Evolutionary conservation across 1,139 yeast species (phyloP).

Genomic region (Candida smagusa): DNA sequence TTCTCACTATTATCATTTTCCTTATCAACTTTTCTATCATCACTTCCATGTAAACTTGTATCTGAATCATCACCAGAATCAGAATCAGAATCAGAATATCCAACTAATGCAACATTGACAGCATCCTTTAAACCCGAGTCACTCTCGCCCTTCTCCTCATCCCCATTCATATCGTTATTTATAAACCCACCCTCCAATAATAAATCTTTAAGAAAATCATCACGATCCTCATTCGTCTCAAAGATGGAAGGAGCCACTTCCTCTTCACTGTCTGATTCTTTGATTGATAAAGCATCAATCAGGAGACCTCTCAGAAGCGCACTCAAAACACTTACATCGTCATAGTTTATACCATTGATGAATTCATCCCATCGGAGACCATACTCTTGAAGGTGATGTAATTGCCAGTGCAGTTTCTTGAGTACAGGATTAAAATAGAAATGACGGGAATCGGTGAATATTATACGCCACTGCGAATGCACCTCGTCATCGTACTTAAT

Average conservation of each 20-base stretch:
- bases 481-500: slow-evolving; percentile 2
- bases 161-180: background rate
- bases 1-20: slow-evolving; percentile 5
- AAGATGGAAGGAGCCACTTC: slow-evolving; percentile 6
- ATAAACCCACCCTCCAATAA: slow-evolving; percentile 7
- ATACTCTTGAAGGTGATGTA: slow-evolving; percentile 20
- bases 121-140: background rate
- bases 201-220: slow-evolving; percentile 14
- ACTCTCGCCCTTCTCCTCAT: background rate
- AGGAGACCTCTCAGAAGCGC: slow-evolving; percentile 4
- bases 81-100: background rate
- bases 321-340: slow-evolving; percentile 17
- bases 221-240: slow-evolving; percentile 8
- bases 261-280: slow-evolving; percentile 4
- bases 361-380: slow-evolving; percentile 16
- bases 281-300: background rate
- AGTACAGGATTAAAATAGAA: slow-evolving; percentile 27
- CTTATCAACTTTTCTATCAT: background rate
- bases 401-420: slow-evolving; percentile 32
- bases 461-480: slow-evolving; percentile 25
- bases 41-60: background rate
- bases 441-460: slow-evolving; percentile 30
- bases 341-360: slow-evolving; percentile 23
- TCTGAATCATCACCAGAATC: background rate
- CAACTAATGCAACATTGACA: background rate